Evolutionary conservation across 768 basidiomycete genomes (phyloP).

Genomic region (Phlegmacium glaucopus): DNA sequence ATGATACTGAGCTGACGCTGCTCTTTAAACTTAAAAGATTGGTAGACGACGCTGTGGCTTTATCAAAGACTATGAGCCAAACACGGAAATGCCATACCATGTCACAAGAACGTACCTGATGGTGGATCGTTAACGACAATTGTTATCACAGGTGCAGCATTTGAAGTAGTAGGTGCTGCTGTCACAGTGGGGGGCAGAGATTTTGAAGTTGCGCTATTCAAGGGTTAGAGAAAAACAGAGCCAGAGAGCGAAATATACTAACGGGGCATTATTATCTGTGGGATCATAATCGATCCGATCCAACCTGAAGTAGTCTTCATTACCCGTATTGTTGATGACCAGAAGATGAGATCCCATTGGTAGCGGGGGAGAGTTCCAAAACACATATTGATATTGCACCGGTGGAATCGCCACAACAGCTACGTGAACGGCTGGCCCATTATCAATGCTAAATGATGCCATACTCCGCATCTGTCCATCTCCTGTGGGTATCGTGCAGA

Average conservation of each 20-base stretch:
- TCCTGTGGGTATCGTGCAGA: conserved; percentile 14
- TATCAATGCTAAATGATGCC: conserved; percentile 13
- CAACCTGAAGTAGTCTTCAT: conserved; percentile 11
- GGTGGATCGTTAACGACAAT: no score
- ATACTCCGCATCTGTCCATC: neutral
- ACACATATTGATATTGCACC: conserved; percentile 12
- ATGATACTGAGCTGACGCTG: no score
- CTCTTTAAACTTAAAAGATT: no score
- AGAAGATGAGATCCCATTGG: conserved; percentile 11
- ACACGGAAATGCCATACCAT: no score
- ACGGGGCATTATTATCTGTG: conserved; percentile 8
- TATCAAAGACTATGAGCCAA: no score
- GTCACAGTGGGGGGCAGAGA: no score
- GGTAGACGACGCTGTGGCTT: no score
- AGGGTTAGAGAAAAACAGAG: neutral
- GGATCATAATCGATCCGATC: conserved; percentile 17
- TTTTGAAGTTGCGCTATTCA: neutral
- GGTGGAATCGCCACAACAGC: conserved; percentile 8
- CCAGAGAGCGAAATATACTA: neutral
- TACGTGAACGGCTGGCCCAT: conserved; percentile 3
- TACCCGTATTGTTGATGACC: conserved; percentile 10
- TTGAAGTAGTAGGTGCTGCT: no score
- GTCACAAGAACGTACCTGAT: no score
- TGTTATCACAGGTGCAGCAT: no score
- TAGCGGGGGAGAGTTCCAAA: conserved; percentile 14